Conservation (phyloP, 2,329 filamentous ascomycete genomes). For the Juglanconis oblonga region DNA sequence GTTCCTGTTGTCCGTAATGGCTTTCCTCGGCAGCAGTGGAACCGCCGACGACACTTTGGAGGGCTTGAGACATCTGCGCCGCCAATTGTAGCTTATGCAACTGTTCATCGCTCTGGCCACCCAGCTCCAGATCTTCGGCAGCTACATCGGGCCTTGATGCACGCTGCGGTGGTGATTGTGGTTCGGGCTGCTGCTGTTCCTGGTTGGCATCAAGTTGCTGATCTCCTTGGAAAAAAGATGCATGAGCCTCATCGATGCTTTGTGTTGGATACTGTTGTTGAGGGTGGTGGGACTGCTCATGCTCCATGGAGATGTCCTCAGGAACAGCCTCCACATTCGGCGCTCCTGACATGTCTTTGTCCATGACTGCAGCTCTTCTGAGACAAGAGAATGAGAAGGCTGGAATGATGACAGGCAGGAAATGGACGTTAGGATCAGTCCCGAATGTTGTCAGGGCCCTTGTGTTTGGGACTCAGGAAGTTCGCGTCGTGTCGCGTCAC, state of each 20-base stretch:
- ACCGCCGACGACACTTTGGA: conserved; percentile 50
- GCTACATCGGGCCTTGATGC: conserved; percentile 39
- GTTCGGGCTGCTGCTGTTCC: conserved; percentile 29
- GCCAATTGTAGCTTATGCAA: conserved; percentile 47
- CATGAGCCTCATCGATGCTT: conserved; percentile 13
- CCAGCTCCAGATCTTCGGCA: conserved; percentile 55
- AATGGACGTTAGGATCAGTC: background rate
- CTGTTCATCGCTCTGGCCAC: conserved; percentile 39
- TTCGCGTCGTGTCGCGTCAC: background rate
- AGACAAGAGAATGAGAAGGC: too few species aligned
- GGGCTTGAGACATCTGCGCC: conserved; percentile 54
- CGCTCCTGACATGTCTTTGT: conserved; percentile 5
- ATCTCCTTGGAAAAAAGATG: conserved; percentile 16
- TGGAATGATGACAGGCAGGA: background rate
- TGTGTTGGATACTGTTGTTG: conserved; percentile 16
- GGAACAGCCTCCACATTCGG: conserved; percentile 16
- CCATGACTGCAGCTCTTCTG: conserved; percentile 1
- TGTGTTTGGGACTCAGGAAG: background rate
- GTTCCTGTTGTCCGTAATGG: conserved; percentile 8
- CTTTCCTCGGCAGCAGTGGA: conserved; percentile 38
- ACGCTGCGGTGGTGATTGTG: conserved; percentile 39
- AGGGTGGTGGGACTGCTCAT: conserved; percentile 1
- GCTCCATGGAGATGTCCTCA: conserved; percentile 14
- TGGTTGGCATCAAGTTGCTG: conserved; percentile 21
- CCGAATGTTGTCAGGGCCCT: background rate